Evolutionary conservation across 176 grass and related monocot species (phyloP).

Genomic region (Carex pumila): DNA sequence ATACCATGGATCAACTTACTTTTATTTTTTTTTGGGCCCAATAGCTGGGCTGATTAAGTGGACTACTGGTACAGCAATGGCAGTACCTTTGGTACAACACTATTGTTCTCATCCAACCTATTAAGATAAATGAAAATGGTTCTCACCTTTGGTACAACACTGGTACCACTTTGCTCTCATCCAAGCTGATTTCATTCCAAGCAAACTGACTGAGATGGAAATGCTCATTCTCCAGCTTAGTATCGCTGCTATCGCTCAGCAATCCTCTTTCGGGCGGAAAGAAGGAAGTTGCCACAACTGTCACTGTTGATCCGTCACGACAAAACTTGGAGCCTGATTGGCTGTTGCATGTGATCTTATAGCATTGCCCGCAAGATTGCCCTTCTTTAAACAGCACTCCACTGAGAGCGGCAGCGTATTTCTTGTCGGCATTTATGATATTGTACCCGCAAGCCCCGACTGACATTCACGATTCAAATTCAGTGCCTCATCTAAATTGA

Average conservation of each 20-base stretch:
- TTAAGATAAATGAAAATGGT: background rate
- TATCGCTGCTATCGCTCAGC: background rate
- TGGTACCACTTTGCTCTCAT: background rate
- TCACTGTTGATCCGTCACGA: background rate
- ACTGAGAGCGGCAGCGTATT: background rate
- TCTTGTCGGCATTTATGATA: background rate
- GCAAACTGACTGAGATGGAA: background rate
- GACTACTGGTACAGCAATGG: conserved; percentile 15
- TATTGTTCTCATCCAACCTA: background rate
- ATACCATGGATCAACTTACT: background rate
- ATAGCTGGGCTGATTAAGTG: background rate
- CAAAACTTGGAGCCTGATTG: background rate
- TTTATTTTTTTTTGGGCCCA: background rate
- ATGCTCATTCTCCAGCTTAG: conserved; percentile 4
- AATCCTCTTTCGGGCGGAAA: background rate
- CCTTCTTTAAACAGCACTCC: background rate
- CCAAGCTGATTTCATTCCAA: conserved; percentile 6
- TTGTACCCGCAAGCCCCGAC: conserved; percentile 16
- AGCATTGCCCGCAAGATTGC: conserved; percentile 5
- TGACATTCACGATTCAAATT: background rate
- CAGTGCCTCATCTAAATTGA: background rate
- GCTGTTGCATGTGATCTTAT: background rate
- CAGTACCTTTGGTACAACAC: background rate
- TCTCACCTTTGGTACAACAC: conserved; percentile 21
- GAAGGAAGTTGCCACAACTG: conserved; percentile 1